phyloP scores from a whole-genome alignment of 768 basidiomycete genomes.

The Agrocybe chaxingu region DNA sequence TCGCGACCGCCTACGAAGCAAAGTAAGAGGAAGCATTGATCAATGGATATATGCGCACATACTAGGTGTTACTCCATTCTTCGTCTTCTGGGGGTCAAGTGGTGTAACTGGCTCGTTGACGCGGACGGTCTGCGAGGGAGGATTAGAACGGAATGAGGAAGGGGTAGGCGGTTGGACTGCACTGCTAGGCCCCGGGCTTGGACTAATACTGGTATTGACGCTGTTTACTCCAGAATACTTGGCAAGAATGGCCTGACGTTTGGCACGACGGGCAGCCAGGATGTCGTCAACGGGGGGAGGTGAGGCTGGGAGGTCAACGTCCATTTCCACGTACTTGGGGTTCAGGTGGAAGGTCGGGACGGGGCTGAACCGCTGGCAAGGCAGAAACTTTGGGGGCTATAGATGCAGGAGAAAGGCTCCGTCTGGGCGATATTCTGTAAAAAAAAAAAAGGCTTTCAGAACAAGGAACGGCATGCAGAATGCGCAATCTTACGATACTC shows the following conservation, averaged over 20 bases:
- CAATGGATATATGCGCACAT: constrained; percentile 10
- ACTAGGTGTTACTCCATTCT: constrained; percentile 9
- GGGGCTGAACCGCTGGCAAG: constrained; percentile 10
- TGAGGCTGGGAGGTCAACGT: constrained; percentile 51
- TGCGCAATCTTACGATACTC: constrained; percentile 46
- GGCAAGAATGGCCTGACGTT: constrained; percentile 75
- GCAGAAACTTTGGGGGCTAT: neutral
- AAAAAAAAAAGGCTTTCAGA: constrained; percentile 4
- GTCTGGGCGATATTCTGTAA: constrained; percentile 64
- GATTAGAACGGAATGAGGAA: constrained; percentile 57
- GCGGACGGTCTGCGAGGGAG: constrained; percentile 53
- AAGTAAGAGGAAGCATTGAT: constrained; percentile 2
- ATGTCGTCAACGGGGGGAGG: constrained; percentile 59
- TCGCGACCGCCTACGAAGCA: constrained; percentile 40
- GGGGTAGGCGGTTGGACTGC: constrained; percentile 69
- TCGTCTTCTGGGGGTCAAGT: constrained; percentile 6
- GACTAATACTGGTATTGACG: constrained; percentile 39
- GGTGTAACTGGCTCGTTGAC: constrained; percentile 27
- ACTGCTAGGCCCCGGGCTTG: constrained; percentile 67
- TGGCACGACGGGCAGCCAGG: constrained; percentile 67
- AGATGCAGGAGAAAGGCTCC: constrained; percentile 23
- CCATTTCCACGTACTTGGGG: constrained; percentile 45
- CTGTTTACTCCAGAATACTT: constrained; percentile 60
- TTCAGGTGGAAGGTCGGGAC: constrained; percentile 17
- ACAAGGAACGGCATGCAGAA: constrained; percentile 2